Evolutionary conservation across 2,329 filamentous ascomycete genomes (phyloP).

Genomic region (Cadophora luteo-olivacea): DNA sequence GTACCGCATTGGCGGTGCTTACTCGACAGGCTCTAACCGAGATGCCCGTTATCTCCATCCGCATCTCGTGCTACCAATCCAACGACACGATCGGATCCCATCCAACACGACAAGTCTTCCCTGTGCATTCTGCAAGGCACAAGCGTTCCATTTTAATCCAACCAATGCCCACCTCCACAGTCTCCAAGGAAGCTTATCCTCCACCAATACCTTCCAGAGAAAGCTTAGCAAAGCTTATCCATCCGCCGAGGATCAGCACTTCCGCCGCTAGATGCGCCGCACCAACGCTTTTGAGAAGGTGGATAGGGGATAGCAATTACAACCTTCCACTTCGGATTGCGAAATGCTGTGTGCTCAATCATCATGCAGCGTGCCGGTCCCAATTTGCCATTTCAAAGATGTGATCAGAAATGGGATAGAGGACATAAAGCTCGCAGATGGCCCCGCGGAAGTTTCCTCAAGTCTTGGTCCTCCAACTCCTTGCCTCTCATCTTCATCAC

Average conservation of each 20-base stretch:
- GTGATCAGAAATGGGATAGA: neutral
- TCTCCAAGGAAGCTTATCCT: conserved; percentile 10
- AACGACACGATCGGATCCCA: neutral
- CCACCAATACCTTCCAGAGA: conserved; percentile 3
- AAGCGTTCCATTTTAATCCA: too few relatives aligned
- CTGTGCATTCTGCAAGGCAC: conserved; percentile 8
- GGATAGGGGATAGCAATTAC: neutral
- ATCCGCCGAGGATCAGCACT: neutral
- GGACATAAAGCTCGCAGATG: neutral
- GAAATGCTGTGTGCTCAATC: neutral
- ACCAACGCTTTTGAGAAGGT: conserved; percentile 17
- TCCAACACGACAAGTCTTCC: neutral
- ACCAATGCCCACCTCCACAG: neutral
- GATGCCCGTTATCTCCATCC: neutral
- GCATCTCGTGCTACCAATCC: neutral
- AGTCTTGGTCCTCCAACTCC: neutral
- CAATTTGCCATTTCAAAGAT: neutral
- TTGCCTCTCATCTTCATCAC: neutral
- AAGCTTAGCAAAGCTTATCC: conserved; percentile 20
- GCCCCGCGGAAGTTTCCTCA: neutral
- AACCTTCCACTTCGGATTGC: neutral
- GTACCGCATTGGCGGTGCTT: too few relatives aligned
- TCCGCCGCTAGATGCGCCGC: neutral
- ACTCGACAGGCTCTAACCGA: neutral
- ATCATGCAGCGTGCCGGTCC: neutral